Evolutionary conservation across 1,139 yeast genomes (phyloP).

Genomic region (Blastobotrys proliferans): DNA sequence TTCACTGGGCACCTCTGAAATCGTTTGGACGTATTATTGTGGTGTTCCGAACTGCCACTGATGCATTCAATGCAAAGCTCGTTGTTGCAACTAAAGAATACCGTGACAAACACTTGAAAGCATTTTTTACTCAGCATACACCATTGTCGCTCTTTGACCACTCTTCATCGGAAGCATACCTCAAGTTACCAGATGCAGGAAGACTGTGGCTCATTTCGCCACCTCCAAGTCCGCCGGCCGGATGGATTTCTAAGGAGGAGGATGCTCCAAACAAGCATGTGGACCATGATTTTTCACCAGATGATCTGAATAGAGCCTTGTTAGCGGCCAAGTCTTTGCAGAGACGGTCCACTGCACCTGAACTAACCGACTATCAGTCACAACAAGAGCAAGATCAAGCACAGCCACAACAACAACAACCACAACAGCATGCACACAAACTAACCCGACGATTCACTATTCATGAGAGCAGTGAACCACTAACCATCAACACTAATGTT

Average conservation of each 20-base stretch:
- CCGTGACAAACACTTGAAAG: slow-evolving; percentile 11
- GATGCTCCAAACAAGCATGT: slow-evolving; percentile 36
- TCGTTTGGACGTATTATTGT: slow-evolving; percentile 36
- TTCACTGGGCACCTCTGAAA: slow-evolving; percentile 36
- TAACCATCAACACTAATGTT: slow-evolving; percentile 5
- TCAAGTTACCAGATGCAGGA: slow-evolving; percentile 40
- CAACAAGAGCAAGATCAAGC: too few species aligned
- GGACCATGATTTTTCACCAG: slow-evolving; percentile 10
- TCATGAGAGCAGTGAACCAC: slow-evolving; percentile 18
- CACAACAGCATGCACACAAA: slow-evolving; percentile 6
- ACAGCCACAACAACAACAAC: background rate
- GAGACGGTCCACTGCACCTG: slow-evolving; percentile 1
- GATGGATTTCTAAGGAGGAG: slow-evolving; percentile 38
- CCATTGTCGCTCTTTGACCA: slow-evolving; percentile 19
- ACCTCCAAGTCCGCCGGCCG: slow-evolving; percentile 44
- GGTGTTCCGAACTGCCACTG: slow-evolving; percentile 29
- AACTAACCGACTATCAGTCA: background rate
- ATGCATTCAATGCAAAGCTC: slow-evolving; percentile 29
- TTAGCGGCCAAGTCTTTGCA: slow-evolving; percentile 2
- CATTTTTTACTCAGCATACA: slow-evolving; percentile 24
- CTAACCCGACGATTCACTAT: slow-evolving; percentile 25
- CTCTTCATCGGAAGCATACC: slow-evolving; percentile 18
- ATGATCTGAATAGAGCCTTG: slow-evolving; percentile 22
- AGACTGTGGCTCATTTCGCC: slow-evolving; percentile 41
- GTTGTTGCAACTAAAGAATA: slow-evolving; percentile 5